Base-by-base conservation (phyloP, 768 basidiomycete genomes). In the Tephrocybe sp. region DNA sequence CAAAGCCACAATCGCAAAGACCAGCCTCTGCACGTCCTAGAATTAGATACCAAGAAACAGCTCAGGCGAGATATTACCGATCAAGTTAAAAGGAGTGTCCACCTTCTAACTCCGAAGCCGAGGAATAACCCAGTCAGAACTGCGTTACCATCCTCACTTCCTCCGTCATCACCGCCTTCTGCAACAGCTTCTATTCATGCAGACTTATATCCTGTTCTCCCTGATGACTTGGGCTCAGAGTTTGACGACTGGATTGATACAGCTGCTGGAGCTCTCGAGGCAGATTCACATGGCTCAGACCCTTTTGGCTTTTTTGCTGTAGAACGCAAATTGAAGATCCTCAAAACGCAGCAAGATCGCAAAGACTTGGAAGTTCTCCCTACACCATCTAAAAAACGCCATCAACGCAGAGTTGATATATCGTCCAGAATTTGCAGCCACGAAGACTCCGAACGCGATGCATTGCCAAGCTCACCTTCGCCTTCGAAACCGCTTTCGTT, bases 281-380 rank as follows among this genome's bases (percentile, higher is more conserved):
- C 43, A 44, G 47, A 55, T 32, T 35, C 59, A 5, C 56, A 55
- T 20, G 55, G 57, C 30, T 78, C 78, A 0, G 81, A 83, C 53
- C 81, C 80, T 0, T 83, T 83, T 52, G 82, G 81, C 0, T 82
- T 83, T 54, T 67, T 80, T 30, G 77, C 80, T 14, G 71, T 79
- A 0, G 80, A 83, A 60, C 71, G 69, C 45, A 76, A 72, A 43
- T 60, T 82, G 53, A 79, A 77, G 57, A 70, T 46, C n/a, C n/a
- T 52, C 12, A 22, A 31, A 19, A 31, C 16, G n/a, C 45, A 35
- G 11, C 30, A 35, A 49, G 46, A 63, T 17, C 32, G 49, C 49
- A 52, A 47, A 14, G 11, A 62, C 52, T 58, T 44, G 19, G 45
- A 52, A 23, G 66, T 53, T 49, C 75, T 60, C 32, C 67, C 64